Conservation (phyloP, 2,329 filamentous ascomycete genomes). For the Fusarium phyllophilum region DNA sequence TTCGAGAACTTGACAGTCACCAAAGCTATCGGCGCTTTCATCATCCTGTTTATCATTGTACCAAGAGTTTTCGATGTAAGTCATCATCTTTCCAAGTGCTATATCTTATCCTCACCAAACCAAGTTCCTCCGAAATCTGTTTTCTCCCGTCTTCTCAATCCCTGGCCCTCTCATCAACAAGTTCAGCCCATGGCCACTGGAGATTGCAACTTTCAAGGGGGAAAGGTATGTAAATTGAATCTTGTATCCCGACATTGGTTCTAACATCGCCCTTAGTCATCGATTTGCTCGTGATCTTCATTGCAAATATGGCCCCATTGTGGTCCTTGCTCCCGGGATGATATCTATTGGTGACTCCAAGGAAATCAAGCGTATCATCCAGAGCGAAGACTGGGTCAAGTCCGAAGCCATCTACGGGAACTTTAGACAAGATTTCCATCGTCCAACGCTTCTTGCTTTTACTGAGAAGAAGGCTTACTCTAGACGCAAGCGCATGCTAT, state of each 20-base stretch:
- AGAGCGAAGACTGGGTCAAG: slow-evolving; percentile 5
- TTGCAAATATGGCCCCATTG: not conserved
- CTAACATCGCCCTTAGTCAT: not conserved
- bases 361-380: not conserved
- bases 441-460: not conserved
- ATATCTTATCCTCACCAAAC: not conserved
- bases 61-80: not conserved
- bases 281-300: not conserved
- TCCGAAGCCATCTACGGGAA: slow-evolving; percentile 5
- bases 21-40: not conserved
- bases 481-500: not conserved
- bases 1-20: not conserved
- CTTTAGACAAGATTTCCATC: not conserved
- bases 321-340: slow-evolving; percentile 1
- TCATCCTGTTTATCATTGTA: not conserved
- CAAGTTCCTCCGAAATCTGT: not conserved
- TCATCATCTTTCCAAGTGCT: not conserved
- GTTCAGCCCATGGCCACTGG: not conserved
- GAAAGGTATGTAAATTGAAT: not conserved
- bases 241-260: not conserved
- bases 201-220: slow-evolving; percentile 1
- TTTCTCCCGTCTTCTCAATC: not conserved
- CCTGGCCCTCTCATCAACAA: slow-evolving; percentile 1
- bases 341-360: not conserved
- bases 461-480: slow-evolving; percentile 5